These are phyloP conservation scores for Ceratobasidium sp. DNA, from an alignment of 1,284 basidiomycete species.

Conservation along the genomic window DNA sequence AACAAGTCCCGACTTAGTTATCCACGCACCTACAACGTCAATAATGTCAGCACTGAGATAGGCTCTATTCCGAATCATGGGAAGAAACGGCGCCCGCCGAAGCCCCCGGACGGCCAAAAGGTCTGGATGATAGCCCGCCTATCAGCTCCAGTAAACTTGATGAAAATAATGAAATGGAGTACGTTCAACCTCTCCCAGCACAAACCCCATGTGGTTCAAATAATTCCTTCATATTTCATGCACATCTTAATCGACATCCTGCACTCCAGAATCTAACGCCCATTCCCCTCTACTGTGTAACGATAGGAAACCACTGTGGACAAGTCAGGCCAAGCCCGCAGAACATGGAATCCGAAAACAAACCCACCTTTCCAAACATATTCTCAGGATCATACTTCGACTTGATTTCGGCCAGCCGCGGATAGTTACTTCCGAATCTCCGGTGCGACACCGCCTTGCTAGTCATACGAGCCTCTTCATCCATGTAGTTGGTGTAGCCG, in stretches of 20 bases:
- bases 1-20: neutral
- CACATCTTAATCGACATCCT: neutral
- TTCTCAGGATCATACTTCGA: conserved; percentile 42
- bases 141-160: too few species aligned
- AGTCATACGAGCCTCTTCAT: neutral
- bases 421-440: conserved; percentile 40
- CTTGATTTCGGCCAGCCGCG: conserved; percentile 43
- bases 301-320: neutral
- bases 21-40: too few species aligned
- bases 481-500: neutral
- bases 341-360: neutral
- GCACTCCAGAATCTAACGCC: too few species aligned
- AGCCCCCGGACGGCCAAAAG: too few species aligned
- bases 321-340: neutral
- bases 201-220: too few species aligned
- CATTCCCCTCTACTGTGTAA: neutral
- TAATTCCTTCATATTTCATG: neutral
- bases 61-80: too few species aligned
- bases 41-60: too few species aligned
- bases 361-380: conserved; percentile 33
- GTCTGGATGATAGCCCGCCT: too few species aligned
- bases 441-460: neutral
- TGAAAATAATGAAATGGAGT: too few species aligned
- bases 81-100: too few species aligned
- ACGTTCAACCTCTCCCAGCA: too few species aligned